These are phyloP conservation scores for Protostelium mycophagum DNA, from an alignment of 78 protist genomes.

Conservation along the genomic window DNA sequence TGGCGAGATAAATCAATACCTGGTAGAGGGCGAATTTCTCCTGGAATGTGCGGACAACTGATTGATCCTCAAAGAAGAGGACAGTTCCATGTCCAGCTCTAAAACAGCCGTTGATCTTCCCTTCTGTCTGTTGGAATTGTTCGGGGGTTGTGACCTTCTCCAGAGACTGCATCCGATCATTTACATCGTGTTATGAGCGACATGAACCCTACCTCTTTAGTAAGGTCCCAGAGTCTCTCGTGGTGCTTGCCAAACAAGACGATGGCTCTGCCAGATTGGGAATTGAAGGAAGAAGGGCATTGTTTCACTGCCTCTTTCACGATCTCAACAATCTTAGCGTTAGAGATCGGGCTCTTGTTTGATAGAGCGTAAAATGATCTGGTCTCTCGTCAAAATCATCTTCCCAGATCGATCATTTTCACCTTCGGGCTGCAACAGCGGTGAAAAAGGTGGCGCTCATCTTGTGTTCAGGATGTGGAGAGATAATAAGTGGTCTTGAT, in stretches of 20 bases:
- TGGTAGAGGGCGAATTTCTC: not conserved
- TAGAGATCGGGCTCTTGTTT: not conserved
- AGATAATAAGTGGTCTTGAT: too few relatives aligned
- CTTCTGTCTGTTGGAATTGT: not conserved
- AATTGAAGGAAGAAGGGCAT: not conserved
- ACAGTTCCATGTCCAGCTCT: not conserved
- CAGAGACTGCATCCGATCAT: not conserved
- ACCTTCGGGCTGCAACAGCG: not conserved
- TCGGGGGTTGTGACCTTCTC: not conserved
- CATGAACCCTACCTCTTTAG: not conserved
- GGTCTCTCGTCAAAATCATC: not conserved
- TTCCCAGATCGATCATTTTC: not conserved
- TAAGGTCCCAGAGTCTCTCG: not conserved
- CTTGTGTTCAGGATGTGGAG: too few relatives aligned
- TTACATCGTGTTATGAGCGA: not conserved
- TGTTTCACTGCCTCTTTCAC: not conserved
- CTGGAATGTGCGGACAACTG: not conserved
- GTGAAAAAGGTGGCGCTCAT: not conserved
- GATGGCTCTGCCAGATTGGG: not conserved
- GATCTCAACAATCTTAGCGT: not conserved
- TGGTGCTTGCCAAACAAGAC: not conserved
- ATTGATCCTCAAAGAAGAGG: not conserved
- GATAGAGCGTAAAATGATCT: not conserved
- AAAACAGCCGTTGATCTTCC: not conserved
- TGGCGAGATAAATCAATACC: not conserved